Conservation (phyloP, 148 eudicot genomes). For the Rhododendron simsii region DNA sequence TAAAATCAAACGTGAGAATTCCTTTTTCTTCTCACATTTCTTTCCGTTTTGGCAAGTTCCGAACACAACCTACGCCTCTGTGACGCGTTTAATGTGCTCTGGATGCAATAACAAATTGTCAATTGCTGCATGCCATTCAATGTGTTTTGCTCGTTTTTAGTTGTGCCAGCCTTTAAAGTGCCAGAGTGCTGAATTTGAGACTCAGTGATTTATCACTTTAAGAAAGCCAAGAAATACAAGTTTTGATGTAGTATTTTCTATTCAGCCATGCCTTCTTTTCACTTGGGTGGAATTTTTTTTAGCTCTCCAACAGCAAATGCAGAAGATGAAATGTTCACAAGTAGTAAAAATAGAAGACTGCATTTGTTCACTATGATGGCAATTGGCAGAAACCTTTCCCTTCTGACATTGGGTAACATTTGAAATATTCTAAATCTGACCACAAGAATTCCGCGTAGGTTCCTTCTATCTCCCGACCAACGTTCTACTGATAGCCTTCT, state of each 20-base stretch:
- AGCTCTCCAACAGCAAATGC: background rate
- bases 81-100: background rate
- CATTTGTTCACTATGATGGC: background rate
- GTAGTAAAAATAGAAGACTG: background rate
- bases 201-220: background rate
- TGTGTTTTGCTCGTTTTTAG: background rate
- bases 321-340: background rate
- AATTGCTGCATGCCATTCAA: background rate
- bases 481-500: constrained; percentile 82
- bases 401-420: background rate
- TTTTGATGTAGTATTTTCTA: background rate
- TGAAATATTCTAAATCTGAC: background rate
- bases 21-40: background rate
- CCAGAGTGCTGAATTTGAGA: background rate
- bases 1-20: background rate
- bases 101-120: background rate
- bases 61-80: background rate
- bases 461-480: constrained; percentile 84
- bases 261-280: background rate
- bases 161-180: background rate
- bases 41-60: background rate
- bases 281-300: background rate
- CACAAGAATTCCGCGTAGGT: constrained; percentile 36
- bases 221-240: background rate
- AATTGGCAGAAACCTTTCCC: background rate